phyloP scores from a whole-genome alignment of 2,329 filamentous ascomycete genomes.

The Parastagonospora nodorum region DNA sequence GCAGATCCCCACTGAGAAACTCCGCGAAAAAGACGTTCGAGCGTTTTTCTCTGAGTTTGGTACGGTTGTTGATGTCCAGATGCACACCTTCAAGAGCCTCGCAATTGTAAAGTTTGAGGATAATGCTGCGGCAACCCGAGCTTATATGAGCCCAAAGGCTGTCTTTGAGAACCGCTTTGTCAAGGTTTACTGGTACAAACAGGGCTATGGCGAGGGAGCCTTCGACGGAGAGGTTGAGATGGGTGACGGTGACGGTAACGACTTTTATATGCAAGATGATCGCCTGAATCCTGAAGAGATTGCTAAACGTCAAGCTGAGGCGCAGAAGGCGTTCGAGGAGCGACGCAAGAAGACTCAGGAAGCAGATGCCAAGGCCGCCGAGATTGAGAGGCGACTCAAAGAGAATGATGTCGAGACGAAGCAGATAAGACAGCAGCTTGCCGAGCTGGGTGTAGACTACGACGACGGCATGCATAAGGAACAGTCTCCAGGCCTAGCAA shows the following conservation, averaged over 20 bases:
- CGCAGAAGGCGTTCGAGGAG: conserved; percentile 71
- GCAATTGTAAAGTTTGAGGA: conserved; percentile 72
- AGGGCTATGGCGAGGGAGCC: conserved; percentile 21
- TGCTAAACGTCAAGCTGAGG: conserved; percentile 69
- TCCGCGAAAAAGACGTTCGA: conserved; percentile 67
- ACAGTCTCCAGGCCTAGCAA: conserved; percentile 22
- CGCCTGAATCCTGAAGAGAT: conserved; percentile 74
- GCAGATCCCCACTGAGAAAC: conserved; percentile 74
- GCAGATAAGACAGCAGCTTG: conserved; percentile 66
- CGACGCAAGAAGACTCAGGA: conserved; percentile 67
- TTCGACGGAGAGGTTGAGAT: conserved; percentile 24
- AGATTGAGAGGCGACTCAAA: conserved; percentile 68
- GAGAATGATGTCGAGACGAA: conserved; percentile 69
- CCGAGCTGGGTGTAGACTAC: conserved; percentile 49
- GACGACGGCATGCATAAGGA: conserved; percentile 14
- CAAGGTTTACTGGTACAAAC: conserved; percentile 78
- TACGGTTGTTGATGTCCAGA: conserved; percentile 64
- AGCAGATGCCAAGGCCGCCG: conserved; percentile 64
- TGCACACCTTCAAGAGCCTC: conserved; percentile 69
- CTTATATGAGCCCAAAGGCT: conserved; percentile 76
- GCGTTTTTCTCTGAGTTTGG: conserved; percentile 77
- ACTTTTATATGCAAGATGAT: conserved; percentile 28
- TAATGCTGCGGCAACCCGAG: conserved; percentile 69
- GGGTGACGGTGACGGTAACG: conserved; percentile 9
- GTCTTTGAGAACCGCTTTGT: conserved; percentile 88